Percentiles rank a stretch among this genome's conserved stretches.
phyloP scores from a whole-genome alignment of 2,329 filamentous ascomycete species.

The Verticillium dahliae region DNA sequence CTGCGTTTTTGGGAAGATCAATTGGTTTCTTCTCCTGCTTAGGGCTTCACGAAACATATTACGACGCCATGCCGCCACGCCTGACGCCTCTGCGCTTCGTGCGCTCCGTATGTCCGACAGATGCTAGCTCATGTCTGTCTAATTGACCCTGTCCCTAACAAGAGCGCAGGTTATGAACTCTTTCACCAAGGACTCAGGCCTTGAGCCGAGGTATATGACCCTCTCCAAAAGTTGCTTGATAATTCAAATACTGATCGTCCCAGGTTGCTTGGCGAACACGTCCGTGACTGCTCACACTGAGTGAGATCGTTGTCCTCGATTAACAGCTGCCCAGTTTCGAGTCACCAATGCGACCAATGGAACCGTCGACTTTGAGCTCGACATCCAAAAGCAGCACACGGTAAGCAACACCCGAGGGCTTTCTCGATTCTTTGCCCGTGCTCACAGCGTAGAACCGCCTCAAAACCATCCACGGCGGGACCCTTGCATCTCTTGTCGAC shows the following conservation, averaged over 20 bases:
- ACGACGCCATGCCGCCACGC: constrained; percentile 6
- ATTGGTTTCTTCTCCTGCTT: too few species aligned
- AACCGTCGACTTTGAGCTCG: constrained; percentile 67
- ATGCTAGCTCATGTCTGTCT: not conserved
- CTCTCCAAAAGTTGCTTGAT: not conserved
- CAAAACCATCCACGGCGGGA: constrained; percentile 70
- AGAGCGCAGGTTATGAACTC: constrained; percentile 67
- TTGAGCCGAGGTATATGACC: constrained; percentile 71
- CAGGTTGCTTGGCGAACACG: constrained; percentile 35
- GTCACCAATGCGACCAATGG: constrained; percentile 59
- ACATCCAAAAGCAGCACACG: constrained; percentile 69
- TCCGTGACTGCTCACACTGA: constrained; percentile 15
- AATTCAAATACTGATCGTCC: not conserved
- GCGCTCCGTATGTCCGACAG: constrained; percentile 43
- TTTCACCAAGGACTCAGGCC: constrained; percentile 76
- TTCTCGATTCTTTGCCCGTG: not conserved
- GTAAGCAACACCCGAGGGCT: constrained; percentile 31
- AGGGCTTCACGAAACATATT: too few species aligned
- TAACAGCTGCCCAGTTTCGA: constrained; percentile 46
- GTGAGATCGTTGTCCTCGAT: not conserved
- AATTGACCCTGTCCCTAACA: not conserved
- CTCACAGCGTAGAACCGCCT: constrained; percentile 57
- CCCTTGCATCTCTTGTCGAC: constrained; percentile 69
- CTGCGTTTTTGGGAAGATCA: not conserved
- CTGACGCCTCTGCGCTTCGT: constrained; percentile 24